Conservation (phyloP, 2,329 filamentous ascomycete genomes). For the Lasiodiplodia theobromae region DNA sequence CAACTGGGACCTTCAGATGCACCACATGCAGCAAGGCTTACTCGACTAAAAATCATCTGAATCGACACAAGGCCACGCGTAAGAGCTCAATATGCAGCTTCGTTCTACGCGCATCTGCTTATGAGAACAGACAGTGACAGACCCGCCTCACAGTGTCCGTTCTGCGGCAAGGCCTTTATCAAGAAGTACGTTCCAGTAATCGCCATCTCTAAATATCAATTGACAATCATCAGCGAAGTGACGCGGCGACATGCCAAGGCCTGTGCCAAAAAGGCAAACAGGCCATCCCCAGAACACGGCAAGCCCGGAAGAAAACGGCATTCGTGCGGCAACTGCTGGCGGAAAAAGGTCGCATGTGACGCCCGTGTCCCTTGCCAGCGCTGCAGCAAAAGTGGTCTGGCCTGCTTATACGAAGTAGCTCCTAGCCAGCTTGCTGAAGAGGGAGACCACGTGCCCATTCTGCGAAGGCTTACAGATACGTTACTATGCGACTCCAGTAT, state of each 20-base stretch:
- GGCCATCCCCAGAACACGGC: neutral
- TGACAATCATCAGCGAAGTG: neutral
- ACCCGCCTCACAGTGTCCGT: neutral
- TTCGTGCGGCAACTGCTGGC: neutral
- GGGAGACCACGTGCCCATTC: neutral
- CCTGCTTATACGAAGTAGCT: neutral
- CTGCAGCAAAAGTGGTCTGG: neutral
- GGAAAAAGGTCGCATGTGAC: neutral
- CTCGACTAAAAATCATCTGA: neutral
- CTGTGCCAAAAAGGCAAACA: neutral
- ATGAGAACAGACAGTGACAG: neutral
- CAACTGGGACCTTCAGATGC: neutral
- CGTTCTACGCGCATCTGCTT: neutral
- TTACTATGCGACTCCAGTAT: neutral
- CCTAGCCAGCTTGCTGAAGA: neutral
- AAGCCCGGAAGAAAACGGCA: neutral
- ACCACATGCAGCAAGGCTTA: neutral
- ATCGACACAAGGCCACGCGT: neutral
- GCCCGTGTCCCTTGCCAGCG: neutral
- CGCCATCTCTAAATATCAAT: neutral
- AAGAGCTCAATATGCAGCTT: neutral
- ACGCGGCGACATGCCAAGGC: neutral
- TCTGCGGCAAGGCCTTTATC: neutral
- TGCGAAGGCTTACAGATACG: neutral
- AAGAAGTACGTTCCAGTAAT: neutral